Percentiles rank a stretch among this genome's conserved stretches.
phyloP scores from a whole-genome alignment of 139 green algal species.

The Desmodesmus armatus region DNA sequence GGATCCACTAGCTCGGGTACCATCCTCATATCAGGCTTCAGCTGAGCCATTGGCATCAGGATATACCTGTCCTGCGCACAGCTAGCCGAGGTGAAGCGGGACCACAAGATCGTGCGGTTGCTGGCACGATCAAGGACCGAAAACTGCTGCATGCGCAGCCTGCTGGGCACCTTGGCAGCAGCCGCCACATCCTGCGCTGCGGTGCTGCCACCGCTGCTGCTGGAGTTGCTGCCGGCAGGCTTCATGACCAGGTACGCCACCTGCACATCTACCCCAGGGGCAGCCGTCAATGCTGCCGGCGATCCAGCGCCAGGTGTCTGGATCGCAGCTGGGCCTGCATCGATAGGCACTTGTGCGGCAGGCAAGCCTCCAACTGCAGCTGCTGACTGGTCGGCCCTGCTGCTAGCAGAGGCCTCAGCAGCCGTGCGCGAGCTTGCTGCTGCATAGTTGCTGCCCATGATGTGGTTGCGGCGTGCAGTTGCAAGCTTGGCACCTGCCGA shows the following conservation, averaged over 20 bases:
- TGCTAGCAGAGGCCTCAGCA: background rate
- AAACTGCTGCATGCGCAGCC: slow-evolving; percentile 1
- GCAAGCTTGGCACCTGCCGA: background rate
- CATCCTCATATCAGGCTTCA: slow-evolving; percentile 47
- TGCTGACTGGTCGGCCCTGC: background rate
- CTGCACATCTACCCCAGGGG: slow-evolving; percentile 4
- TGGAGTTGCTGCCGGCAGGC: slow-evolving; percentile 17
- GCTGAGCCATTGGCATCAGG: slow-evolving; percentile 45
- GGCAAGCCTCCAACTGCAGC: background rate
- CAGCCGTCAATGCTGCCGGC: slow-evolving; percentile 1
- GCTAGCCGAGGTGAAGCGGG: slow-evolving; percentile 43
- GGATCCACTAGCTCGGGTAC: slow-evolving; percentile 50
- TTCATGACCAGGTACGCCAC: slow-evolving; percentile 13
- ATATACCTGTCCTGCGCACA: slow-evolving; percentile 48
- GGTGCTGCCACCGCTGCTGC: background rate
- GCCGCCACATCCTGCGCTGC: background rate
- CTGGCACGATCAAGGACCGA: slow-evolving; percentile 15
- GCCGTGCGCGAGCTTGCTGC: background rate
- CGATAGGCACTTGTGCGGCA: no score
- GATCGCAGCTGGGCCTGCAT: no score
- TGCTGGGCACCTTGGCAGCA: slow-evolving; percentile 7
- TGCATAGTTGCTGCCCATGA: background rate
- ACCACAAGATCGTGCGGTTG: slow-evolving; percentile 37
- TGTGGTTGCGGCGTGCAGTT: background rate
- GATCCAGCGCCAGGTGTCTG: no score